Percentiles rank a stretch among this genome's conserved stretches.
Conservation (phyloP, 768 basidiomycete genomes). For the Mycena kentingensis region DNA sequence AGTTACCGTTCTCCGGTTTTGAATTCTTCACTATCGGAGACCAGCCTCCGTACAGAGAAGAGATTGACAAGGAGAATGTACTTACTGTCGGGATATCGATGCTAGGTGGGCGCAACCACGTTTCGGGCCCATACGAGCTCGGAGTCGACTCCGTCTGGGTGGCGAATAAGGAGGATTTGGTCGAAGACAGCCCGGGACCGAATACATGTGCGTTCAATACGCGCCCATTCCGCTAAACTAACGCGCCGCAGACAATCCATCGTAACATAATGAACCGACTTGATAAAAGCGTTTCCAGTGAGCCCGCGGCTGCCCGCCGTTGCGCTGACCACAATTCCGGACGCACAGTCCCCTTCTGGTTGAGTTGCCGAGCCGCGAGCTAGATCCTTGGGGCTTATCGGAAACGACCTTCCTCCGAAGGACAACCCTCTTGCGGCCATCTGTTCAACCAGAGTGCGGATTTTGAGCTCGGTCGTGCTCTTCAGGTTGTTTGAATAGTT, state of each 20-base stretch:
- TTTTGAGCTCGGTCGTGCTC: too few relatives aligned
- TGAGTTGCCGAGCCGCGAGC: too few relatives aligned
- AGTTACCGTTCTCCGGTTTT: constrained; percentile 84
- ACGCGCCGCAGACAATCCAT: neutral
- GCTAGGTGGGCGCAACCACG: constrained; percentile 79
- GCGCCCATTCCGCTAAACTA: neutral
- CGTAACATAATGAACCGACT: constrained; percentile 15
- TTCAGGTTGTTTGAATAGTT: too few relatives aligned
- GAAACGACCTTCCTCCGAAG: too few relatives aligned
- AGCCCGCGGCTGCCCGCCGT: too few relatives aligned
- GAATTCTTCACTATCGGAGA: constrained; percentile 75
- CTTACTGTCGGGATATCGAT: constrained; percentile 85
- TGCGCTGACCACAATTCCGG: too few relatives aligned
- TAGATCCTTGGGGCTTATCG: too few relatives aligned
- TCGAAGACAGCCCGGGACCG: constrained; percentile 28
- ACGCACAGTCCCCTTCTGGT: too few relatives aligned
- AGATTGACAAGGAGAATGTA: constrained; percentile 74
- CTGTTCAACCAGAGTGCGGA: too few relatives aligned
- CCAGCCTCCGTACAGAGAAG: constrained; percentile 66
- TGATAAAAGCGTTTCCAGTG: too few relatives aligned
- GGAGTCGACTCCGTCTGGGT: constrained; percentile 79
- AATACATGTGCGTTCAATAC: constrained; percentile 12
- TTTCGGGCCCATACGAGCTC: constrained; percentile 77
- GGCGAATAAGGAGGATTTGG: constrained; percentile 73
- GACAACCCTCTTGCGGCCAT: too few relatives aligned